Base-by-base conservation (phyloP, 495 filamentous ascomycete species). In the Neurospora intermedia region DNA sequence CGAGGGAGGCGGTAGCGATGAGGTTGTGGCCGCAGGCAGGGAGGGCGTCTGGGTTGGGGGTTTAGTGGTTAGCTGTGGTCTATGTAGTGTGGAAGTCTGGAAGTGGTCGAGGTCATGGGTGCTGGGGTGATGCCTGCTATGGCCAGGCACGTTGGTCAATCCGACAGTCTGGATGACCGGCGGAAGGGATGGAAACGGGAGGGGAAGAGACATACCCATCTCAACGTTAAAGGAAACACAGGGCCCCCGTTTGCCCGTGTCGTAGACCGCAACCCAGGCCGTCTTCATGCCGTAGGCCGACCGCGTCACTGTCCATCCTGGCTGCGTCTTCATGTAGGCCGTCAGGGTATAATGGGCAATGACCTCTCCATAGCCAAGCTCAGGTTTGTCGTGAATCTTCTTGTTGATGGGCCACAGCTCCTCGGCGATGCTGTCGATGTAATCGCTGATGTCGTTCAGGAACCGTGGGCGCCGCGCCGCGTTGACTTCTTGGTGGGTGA, bases 21-120 rank as follows among this genome's bases (percentile, higher is more conserved):
- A 92, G 86, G 71, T 92, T 92, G 79, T 92, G 90, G 7, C 90
- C 90, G 72, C 89, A 92, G 0, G 89, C 83, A 0, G 88, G 88
- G 23, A 89, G 81, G 0, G 88, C 87, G 73, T 89, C 88, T 83
- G 45, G 10, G 1, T 20, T 42, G 20, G 20, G 46, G 20, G 10
- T 0, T 6, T 27, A 4, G n/a, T 40, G 9, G 27, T 73, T 1
- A 75, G 69, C 20, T 6, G 18, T 15, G 10, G 42, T 72, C 20
- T 18, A n/a, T n/a, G n/a, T n/a, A 10, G 42, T 72, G 9, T 18
- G 40, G 43, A 39, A n/a, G 16, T 27, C 70, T 42, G 3, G 7
- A 10, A 2, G 0, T 31, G 27, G 27, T 31, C n/a, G n/a, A 20
- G 20, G 23, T 15, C 1, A 59, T 27, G 11, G 2, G 0, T 23